Evolutionary conservation across 345 rosid species (phyloP), one percentile per base, ranked within the genome.

Genomic region (Salix udensis): DNA sequence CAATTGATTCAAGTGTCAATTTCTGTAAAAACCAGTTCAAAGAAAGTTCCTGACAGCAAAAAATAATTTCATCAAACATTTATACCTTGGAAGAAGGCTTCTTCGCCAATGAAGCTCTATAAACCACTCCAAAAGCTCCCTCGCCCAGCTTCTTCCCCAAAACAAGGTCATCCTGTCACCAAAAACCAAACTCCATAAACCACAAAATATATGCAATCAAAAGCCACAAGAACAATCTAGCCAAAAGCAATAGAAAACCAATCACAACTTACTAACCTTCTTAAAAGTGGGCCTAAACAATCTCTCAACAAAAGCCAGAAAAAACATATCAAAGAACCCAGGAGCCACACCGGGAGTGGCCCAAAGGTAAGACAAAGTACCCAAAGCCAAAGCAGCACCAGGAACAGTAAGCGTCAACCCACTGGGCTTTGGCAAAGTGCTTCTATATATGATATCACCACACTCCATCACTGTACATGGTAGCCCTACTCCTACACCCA

Each of bases 321-420:
- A 88, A 79, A 93, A 96, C 96, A 96, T 93, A 73, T 96, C 98
- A 73, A 88, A 96, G 81, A 96, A 96, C 31, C 96, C 99, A 73
- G 99, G 99, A 82, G 99, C 97, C 5, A 96, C 99, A 12, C 99
- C 99, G 69, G 98, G 99, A 42, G 99, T 96, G 1, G 97, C 98
- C 99, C 99, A 91, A 1, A 96, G 97, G 81, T 96, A 96, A 50
- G 98, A 96, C 19, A 96, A 71, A 82, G 91, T 85, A 74, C 88
- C 88, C 44, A 91, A 86, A 79, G 98, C 99, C 84, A 93, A 85
- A 31, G 81, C 88, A 2, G 87, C 93, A 42, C 99, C 99, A 48
- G 97, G 98, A 8, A 85, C 86, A 30, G 99, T 93, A 46, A 93
- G 72, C 30, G 96, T 91, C 48, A 96, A 76, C 28, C 91, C 98